Conservation (phyloP, 306 rosid genomes). For the Vachellia collinsii region DNA sequence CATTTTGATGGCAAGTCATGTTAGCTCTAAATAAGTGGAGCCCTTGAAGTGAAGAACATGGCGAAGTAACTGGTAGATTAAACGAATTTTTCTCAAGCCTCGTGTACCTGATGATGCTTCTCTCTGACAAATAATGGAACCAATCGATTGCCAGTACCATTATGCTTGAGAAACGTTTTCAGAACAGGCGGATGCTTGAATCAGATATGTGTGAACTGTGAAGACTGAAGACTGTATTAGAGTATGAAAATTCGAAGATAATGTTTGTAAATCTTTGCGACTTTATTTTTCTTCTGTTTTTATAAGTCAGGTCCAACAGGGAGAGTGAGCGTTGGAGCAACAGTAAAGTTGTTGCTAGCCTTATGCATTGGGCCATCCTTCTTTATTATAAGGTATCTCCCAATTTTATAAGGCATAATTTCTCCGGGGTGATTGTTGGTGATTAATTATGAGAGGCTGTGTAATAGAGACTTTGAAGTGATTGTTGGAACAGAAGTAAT, state of each 20-base stretch:
- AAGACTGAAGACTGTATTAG: not conserved
- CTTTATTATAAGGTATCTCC: too few relatives aligned
- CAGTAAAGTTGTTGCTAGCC: too few relatives aligned
- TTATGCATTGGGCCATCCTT: too few relatives aligned
- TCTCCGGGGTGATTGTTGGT: not conserved
- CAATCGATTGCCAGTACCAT: not conserved
- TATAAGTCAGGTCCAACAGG: not conserved
- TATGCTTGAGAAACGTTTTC: not conserved
- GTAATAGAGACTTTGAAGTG: slow-evolving; percentile 2
- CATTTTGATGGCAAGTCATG: not conserved
- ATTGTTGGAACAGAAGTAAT: not conserved
- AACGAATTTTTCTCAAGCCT: not conserved
- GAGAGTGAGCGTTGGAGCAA: too few relatives aligned
- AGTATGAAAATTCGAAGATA: slow-evolving; percentile 9
- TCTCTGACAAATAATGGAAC: not conserved
- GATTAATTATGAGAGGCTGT: not conserved
- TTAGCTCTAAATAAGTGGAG: not conserved
- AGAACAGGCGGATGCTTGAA: not conserved
- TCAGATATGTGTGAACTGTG: not conserved
- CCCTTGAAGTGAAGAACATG: not conserved
- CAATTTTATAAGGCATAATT: not conserved
- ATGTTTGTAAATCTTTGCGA: slow-evolving; percentile 9
- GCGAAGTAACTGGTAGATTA: not conserved
- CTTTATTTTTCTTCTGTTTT: not conserved
- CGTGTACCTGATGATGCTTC: not conserved